Percentiles rank a stretch among this genome's conserved stretches.
Conservation (phyloP, 2,329 filamentous ascomycete species). For the Fusarium ramigenum region DNA sequence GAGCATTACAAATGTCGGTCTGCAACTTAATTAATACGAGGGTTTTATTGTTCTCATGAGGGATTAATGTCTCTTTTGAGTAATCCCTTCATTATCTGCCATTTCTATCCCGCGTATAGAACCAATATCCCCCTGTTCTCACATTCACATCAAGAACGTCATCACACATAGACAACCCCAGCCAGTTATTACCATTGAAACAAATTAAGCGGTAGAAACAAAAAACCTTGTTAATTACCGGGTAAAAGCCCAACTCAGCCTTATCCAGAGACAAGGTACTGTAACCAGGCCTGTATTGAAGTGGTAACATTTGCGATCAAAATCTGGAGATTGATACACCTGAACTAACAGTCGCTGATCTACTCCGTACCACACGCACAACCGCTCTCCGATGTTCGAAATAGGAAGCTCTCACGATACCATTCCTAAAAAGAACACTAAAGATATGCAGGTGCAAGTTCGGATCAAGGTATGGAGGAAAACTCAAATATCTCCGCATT, state of each 20-base stretch:
- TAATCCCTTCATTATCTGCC: not conserved
- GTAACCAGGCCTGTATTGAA: not conserved
- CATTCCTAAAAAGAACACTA: not conserved
- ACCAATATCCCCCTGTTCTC: not conserved
- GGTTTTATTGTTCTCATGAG: not conserved
- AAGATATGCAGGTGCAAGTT: conserved; percentile 13
- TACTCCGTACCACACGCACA: not conserved
- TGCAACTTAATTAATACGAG: not conserved
- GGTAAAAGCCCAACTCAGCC: conserved; percentile 8
- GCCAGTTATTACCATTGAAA: not conserved
- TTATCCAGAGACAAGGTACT: conserved; percentile 4
- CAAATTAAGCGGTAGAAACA: conserved; percentile 13
- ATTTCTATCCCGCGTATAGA: not conserved
- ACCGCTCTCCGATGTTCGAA: conserved; percentile 3
- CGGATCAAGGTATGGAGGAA: not conserved
- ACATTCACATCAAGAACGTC: conserved; percentile 2
- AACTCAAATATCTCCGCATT: conserved; percentile 1
- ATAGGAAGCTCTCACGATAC: conserved; percentile 18
- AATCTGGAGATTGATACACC: not conserved
- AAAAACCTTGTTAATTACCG: not conserved
- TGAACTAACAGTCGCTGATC: not conserved
- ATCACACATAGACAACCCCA: conserved; percentile 15
- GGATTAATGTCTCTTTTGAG: not conserved
- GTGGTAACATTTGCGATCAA: not conserved
- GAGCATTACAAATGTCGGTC: not conserved